Evolutionary conservation across 495 filamentous ascomycete species (phyloP).

Genomic region (Beverwykella pulmonaria): DNA sequence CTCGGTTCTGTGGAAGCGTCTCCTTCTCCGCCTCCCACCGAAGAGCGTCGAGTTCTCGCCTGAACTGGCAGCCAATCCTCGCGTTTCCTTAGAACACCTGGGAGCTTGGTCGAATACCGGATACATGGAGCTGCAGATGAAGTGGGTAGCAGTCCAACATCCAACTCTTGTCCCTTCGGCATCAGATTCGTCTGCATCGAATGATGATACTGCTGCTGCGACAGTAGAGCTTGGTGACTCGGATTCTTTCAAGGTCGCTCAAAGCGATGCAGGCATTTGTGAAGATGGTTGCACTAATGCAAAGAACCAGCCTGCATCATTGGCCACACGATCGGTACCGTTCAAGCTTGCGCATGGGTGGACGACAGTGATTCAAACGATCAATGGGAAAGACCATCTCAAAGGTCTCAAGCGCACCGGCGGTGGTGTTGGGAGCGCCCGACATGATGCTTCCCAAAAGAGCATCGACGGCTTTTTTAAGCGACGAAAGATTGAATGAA

Average conservation of each 20-base stretch:
- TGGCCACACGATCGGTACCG: constrained; percentile 1
- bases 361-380: constrained; percentile 51
- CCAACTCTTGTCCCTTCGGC: not conserved
- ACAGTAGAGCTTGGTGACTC: not conserved
- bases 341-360: constrained; percentile 31
- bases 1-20: constrained; percentile 62
- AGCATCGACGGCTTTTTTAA: constrained; percentile 80
- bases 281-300: not conserved
- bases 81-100: constrained; percentile 46
- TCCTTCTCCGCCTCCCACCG: constrained; percentile 59
- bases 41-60: constrained; percentile 44
- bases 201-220: not conserved
- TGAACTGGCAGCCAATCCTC: constrained; percentile 36
- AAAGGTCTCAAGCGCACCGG: constrained; percentile 71
- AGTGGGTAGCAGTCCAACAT: not conserved
- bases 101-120: constrained; percentile 71
- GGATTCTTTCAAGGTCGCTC: not conserved
- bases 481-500: constrained; percentile 48
- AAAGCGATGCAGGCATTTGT: not conserved
- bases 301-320: not conserved
- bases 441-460: constrained; percentile 70
- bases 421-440: constrained; percentile 74
- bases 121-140: constrained; percentile 58
- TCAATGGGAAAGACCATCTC: constrained; percentile 71
- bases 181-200: not conserved